Conservation (phyloP, 2,329 filamentous ascomycete species). For the Septoria petroselini region DNA sequence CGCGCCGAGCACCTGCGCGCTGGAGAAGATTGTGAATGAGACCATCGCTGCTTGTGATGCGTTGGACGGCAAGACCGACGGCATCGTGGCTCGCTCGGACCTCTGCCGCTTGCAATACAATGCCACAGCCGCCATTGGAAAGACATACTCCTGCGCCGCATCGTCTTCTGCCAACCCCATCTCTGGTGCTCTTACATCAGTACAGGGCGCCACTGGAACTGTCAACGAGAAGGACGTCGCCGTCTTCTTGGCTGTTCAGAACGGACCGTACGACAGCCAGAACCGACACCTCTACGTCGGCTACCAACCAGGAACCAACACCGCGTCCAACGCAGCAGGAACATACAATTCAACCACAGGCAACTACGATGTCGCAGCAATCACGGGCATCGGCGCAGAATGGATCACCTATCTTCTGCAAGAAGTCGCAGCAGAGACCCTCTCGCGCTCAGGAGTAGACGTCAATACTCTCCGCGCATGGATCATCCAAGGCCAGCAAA, state of each 20-base stretch:
- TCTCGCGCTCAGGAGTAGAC: conserved; percentile 47
- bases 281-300: conserved; percentile 45
- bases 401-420: conserved; percentile 45
- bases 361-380: conserved; percentile 34
- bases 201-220: conserved; percentile 35
- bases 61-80: conserved; percentile 54
- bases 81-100: conserved; percentile 51
- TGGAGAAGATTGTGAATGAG: conserved; percentile 52
- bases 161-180: conserved; percentile 22
- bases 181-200: conserved; percentile 1
- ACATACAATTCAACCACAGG: conserved; percentile 35
- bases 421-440: conserved; percentile 35
- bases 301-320: conserved; percentile 26
- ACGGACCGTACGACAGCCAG: conserved; percentile 43
- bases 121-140: conserved; percentile 46
- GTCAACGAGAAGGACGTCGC: conserved; percentile 32
- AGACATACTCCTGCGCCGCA: conserved; percentile 46
- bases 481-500: conserved; percentile 51
- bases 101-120: conserved; percentile 50
- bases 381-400: conserved; percentile 38
- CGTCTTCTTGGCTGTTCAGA: conserved; percentile 38
- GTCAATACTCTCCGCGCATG: conserved; percentile 56
- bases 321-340: conserved; percentile 11
- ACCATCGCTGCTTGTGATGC: conserved; percentile 55
- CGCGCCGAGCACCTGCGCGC: conserved; percentile 45